These are phyloP conservation scores for Adansonia rubrostipa DNA, from an alignment of 441 rosid species.

Conservation along the genomic window DNA sequence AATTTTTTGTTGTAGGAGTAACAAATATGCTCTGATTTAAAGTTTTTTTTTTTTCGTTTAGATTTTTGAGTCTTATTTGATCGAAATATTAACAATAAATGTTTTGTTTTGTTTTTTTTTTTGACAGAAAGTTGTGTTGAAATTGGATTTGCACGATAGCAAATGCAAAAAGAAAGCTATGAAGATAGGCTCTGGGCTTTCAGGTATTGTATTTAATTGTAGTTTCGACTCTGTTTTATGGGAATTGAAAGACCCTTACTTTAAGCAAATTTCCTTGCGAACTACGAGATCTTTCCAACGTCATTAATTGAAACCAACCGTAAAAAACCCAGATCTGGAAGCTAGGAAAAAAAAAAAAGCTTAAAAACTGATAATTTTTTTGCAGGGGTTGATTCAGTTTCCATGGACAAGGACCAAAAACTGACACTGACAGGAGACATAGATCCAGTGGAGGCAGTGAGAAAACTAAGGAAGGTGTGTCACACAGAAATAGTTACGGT, in stretches of 20 bases:
- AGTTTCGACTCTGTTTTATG: neutral
- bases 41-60: neutral
- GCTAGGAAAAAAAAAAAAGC: neutral
- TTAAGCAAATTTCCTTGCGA: neutral
- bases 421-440: slow-evolving; percentile 53
- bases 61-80: neutral
- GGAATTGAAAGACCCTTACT: neutral
- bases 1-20: neutral
- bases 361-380: neutral
- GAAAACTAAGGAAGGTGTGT: slow-evolving; percentile 54
- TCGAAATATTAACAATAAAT: neutral
- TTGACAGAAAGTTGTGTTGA: slow-evolving; percentile 54
- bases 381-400: slow-evolving; percentile 59
- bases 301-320: neutral
- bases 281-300: no score
- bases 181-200: slow-evolving; percentile 48
- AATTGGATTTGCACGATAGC: slow-evolving; percentile 39
- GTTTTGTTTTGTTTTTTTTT: slow-evolving; percentile 6
- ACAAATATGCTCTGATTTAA: neutral
- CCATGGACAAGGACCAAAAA: slow-evolving; percentile 58
- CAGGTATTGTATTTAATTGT: slow-evolving; percentile 33
- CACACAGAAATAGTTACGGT: slow-evolving; percentile 47
- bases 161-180: slow-evolving; percentile 44
- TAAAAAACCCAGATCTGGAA: neutral
- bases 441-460: slow-evolving; percentile 44